phyloP scores from a whole-genome alignment of 805 yeast species.

The Osmozyma mogii region DNA sequence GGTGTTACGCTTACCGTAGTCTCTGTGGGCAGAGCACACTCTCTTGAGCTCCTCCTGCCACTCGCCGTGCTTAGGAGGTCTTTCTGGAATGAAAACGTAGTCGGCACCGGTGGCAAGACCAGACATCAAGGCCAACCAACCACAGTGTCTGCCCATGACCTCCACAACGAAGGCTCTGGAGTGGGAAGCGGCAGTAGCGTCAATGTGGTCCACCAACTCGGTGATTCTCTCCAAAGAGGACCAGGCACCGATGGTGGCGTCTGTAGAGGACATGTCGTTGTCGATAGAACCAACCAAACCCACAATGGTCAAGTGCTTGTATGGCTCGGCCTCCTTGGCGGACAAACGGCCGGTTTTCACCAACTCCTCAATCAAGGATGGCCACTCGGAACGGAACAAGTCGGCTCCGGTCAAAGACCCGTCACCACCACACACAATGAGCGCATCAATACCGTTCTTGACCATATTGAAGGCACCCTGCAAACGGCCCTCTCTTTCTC shows the following conservation, averaged over 20 bases:
- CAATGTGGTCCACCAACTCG: slow-evolving; percentile 91
- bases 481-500: slow-evolving; percentile 78
- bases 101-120: slow-evolving; percentile 97
- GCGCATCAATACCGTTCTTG: slow-evolving; percentile 83
- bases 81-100: slow-evolving; percentile 88
- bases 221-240: slow-evolving; percentile 90
- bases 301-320: slow-evolving; percentile 72
- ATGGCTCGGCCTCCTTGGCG: slow-evolving; percentile 47
- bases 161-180: slow-evolving; percentile 96
- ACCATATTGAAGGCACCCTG: slow-evolving; percentile 80
- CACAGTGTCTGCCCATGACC: slow-evolving; percentile 99
- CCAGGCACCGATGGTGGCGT: slow-evolving; percentile 93
- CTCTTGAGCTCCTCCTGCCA: slow-evolving; percentile 80
- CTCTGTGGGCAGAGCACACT: slow-evolving; percentile 72
- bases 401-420: slow-evolving; percentile 98
- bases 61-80: slow-evolving; percentile 63
- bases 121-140: slow-evolving; percentile 97
- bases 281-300: slow-evolving; percentile 97
- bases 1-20: slow-evolving; percentile 85
- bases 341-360: slow-evolving; percentile 49
- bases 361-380: slow-evolving; percentile 71
- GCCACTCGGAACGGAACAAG: slow-evolving; percentile 91
- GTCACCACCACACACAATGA: slow-evolving; percentile 97
- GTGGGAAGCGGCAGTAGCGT: slow-evolving; percentile 95
- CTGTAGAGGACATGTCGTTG: slow-evolving; percentile 96